Percentiles rank a stretch among this genome's conserved stretches.
Conservation (phyloP, 1,284 basidiomycete species). For the Cutaneotrichosporon cavernicola region DNA sequence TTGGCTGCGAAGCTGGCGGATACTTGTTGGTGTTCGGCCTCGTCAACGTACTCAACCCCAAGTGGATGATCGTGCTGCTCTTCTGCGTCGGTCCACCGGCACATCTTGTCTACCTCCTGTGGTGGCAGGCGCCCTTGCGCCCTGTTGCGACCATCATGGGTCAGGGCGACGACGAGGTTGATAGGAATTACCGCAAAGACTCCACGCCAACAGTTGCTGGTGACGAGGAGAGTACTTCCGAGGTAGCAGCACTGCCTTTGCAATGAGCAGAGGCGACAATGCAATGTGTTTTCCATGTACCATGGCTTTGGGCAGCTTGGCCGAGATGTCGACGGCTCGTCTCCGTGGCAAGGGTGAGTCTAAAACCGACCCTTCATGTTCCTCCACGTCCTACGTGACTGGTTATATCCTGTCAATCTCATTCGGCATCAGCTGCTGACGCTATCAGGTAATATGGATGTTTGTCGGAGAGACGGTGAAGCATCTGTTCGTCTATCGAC, state of each 20-base stretch:
- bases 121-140: slow-evolving; percentile 22
- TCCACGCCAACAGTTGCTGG: not conserved
- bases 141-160: slow-evolving; percentile 17
- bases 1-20: slow-evolving; percentile 23
- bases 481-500: too few relatives aligned
- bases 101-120: slow-evolving; percentile 16
- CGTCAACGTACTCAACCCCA: slow-evolving; percentile 24
- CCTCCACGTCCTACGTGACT: too few relatives aligned
- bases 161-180: not conserved
- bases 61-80: slow-evolving; percentile 27
- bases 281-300: not conserved
- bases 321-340: too few relatives aligned
- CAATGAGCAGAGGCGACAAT: not conserved
- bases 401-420: too few relatives aligned
- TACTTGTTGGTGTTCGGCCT: slow-evolving; percentile 27
- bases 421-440: too few relatives aligned
- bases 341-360: too few relatives aligned
- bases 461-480: too few relatives aligned
- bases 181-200: not conserved
- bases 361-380: too few relatives aligned
- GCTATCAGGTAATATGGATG: too few relatives aligned
- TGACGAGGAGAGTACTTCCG: not conserved
- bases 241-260: not conserved
- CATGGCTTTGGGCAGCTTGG: not conserved
- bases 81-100: slow-evolving; percentile 18